Conservation (phyloP, 2,329 filamentous ascomycete species). For the Sporothrix mexicana region DNA sequence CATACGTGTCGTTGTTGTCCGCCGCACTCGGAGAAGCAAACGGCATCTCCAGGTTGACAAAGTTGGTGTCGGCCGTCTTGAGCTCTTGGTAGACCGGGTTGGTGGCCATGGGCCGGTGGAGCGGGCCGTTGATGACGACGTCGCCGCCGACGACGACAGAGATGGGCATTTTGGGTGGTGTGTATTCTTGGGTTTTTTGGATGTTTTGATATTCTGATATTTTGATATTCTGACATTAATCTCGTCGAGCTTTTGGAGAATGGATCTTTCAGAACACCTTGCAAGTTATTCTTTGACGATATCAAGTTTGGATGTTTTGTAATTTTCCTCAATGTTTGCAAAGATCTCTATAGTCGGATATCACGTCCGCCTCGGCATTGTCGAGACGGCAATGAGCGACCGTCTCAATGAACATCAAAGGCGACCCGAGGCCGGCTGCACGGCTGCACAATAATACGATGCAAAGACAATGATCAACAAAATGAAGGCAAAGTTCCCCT, state of each 20-base stretch:
- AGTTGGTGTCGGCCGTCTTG: slow-evolving; percentile 21
- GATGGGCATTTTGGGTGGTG: slow-evolving; percentile 19
- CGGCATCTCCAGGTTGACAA: slow-evolving; percentile 25
- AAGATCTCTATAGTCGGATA: no score
- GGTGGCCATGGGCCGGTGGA: not conserved
- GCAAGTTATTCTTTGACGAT: no score
- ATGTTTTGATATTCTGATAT: no score
- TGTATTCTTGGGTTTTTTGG: no score
- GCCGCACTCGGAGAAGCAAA: not conserved
- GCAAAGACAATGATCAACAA: not conserved
- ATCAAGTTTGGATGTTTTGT: no score
- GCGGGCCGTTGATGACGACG: slow-evolving; percentile 25
- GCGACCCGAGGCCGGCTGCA: not conserved
- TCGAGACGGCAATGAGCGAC: not conserved
- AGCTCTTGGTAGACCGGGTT: slow-evolving; percentile 1
- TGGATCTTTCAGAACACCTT: no score
- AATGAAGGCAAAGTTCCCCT: not conserved
- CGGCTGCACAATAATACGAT: not conserved
- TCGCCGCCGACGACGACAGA: slow-evolving; percentile 24
- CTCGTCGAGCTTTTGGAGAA: not conserved
- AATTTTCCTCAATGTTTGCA: no score
- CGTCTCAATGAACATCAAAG: no score
- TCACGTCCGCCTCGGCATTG: not conserved
- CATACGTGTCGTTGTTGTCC: not conserved
- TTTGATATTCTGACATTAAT: no score